A percentile compares a stretch with the other conserved stretches of the same genome.
Conservation (phyloP, 257 asterid species). For the Jaltomata sinuosa region DNA sequence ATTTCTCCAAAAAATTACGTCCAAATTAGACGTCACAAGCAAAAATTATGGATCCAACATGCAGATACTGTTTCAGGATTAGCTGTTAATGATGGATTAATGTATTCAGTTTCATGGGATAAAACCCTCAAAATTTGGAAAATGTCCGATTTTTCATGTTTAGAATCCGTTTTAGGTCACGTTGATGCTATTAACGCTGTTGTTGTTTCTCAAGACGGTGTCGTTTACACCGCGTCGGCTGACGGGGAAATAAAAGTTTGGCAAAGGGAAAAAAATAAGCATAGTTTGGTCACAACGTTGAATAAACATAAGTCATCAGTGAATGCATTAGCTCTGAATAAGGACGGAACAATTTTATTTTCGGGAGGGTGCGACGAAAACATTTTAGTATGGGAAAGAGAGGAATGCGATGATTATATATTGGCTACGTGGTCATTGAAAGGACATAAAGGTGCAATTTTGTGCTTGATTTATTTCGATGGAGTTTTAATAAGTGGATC, state of each 20-base stretch:
- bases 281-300: constrained; percentile 37
- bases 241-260: constrained; percentile 78
- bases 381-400: constrained; percentile 51
- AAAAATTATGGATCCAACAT: constrained; percentile 88
- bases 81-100: constrained; percentile 37
- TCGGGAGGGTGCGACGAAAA: constrained; percentile 81
- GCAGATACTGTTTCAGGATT: constrained; percentile 78
- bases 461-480: constrained; percentile 49
- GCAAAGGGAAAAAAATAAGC: constrained; percentile 30
- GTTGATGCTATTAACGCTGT: constrained; percentile 72
- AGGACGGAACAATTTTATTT: constrained; percentile 39
- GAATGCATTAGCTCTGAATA: constrained; percentile 44
- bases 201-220: constrained; percentile 23
- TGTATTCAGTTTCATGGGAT: constrained; percentile 95
- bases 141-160: constrained; percentile 62
- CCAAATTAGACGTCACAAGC: constrained; percentile 63
- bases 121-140: constrained; percentile 81
- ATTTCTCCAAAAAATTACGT: constrained; percentile 83
- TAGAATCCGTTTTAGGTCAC: constrained; percentile 78
- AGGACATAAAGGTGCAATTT: constrained; percentile 64
- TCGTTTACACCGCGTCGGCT: constrained; percentile 64
- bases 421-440: constrained; percentile 31
- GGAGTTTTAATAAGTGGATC: constrained; percentile 56
- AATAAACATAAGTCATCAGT: constrained; percentile 63
- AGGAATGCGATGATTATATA: constrained; percentile 20